These are phyloP conservation scores for Pseudogymnoascus sp. DNA, from an alignment of 2,329 filamentous ascomycete genomes.

Conservation along the genomic window DNA sequence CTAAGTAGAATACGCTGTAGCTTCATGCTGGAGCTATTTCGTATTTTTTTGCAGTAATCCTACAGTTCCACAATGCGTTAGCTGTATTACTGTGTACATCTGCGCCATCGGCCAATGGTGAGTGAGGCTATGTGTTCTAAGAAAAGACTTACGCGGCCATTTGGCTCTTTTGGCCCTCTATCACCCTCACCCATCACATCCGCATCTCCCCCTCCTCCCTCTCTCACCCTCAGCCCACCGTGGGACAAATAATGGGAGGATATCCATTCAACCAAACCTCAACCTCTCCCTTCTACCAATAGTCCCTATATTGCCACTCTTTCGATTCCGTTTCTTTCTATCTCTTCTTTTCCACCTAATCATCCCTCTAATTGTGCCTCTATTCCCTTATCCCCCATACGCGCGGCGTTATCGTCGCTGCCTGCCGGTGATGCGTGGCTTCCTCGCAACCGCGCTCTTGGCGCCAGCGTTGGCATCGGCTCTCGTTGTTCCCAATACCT, in stretches of 20 bases:
- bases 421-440: neutral
- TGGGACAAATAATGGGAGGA: neutral
- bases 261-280: neutral
- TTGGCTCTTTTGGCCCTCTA: neutral
- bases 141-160: conserved; percentile 3
- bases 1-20: neutral
- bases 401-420: neutral
- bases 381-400: conserved; percentile 1
- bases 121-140: neutral
- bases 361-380: neutral
- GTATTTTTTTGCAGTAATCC: neutral
- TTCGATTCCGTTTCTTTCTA: neutral
- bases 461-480: conserved; percentile 5
- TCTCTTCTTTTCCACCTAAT: neutral
- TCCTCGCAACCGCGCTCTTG: conserved; percentile 3
- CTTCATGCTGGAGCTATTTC: neutral
- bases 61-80: neutral
- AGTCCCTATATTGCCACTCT: neutral
- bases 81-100: neutral
- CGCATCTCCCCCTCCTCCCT: neutral
- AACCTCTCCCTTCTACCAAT: neutral
- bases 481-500: conserved; percentile 4
- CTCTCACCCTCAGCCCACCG: neutral
- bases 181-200: neutral
- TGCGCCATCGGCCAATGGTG: neutral